These are phyloP conservation scores for Grosmannia serpens DNA, from an alignment of 2,329 filamentous ascomycete genomes.

Conservation along the genomic window DNA sequence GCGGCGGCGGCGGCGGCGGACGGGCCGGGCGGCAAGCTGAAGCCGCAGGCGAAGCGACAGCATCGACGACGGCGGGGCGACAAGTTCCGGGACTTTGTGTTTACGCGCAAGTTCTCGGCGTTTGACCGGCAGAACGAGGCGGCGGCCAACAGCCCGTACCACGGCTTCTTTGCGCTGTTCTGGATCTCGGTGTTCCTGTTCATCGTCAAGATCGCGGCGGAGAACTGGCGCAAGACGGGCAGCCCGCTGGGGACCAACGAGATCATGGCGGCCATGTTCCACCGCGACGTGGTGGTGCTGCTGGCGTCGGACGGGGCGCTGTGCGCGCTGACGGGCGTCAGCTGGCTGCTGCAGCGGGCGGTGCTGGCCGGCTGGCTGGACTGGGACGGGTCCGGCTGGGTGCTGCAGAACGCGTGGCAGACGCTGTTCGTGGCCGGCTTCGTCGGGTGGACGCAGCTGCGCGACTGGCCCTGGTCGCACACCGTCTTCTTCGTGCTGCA, in stretches of 20 bases:
- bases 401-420: slow-evolving; percentile 68
- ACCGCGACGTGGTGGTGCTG: slow-evolving; percentile 39
- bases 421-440: slow-evolving; percentile 48
- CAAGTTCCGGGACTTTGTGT: slow-evolving; percentile 46
- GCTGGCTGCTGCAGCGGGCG: slow-evolving; percentile 52
- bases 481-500: slow-evolving; percentile 69
- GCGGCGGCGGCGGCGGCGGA: neutral
- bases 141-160: slow-evolving; percentile 57
- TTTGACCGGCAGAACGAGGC: slow-evolving; percentile 62
- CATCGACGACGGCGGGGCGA: slow-evolving; percentile 9
- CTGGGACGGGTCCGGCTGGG: slow-evolving; percentile 61
- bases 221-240: slow-evolving; percentile 59
- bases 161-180: slow-evolving; percentile 70
- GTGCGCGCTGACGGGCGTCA: slow-evolving; percentile 53
- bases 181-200: slow-evolving; percentile 61
- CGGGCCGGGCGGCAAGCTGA: neutral
- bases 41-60: neutral
- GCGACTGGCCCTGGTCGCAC: slow-evolving; percentile 76
- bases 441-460: slow-evolving; percentile 53
- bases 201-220: slow-evolving; percentile 52
- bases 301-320: slow-evolving; percentile 57
- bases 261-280: slow-evolving; percentile 58
- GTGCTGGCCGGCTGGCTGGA: slow-evolving; percentile 47
- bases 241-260: slow-evolving; percentile 59
- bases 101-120: slow-evolving; percentile 60